phyloP scores from a whole-genome alignment of 257 asterid species.

The Plantago ovata region DNA sequence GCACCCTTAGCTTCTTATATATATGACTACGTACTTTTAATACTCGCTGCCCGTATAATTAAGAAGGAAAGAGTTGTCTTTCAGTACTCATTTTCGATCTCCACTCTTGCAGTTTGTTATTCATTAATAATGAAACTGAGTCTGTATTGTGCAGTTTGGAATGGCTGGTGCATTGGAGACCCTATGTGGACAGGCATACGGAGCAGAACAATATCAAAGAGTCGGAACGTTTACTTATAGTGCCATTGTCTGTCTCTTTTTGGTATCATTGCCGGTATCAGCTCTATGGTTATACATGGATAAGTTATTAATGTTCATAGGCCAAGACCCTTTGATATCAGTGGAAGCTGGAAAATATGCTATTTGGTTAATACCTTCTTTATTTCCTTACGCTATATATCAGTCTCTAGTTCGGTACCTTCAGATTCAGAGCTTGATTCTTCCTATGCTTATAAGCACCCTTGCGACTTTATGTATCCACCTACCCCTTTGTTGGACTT shows the following conservation, averaged over 20 bases:
- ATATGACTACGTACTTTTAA: no score
- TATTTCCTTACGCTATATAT: slow-evolving; percentile 39
- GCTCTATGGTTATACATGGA: slow-evolving; percentile 34
- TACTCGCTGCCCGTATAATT: not conserved
- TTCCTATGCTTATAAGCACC: slow-evolving; percentile 38
- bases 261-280: slow-evolving; percentile 34
- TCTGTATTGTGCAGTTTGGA: slow-evolving; percentile 29
- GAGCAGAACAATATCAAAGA: slow-evolving; percentile 30
- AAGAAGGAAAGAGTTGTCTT: not conserved
- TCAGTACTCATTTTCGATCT: no score
- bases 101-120: no score
- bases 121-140: not conserved
- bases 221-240: slow-evolving; percentile 36
- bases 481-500: slow-evolving; percentile 35
- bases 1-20: no score
- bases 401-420: slow-evolving; percentile 34
- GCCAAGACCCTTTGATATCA: slow-evolving; percentile 43
- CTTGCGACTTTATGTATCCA: slow-evolving; percentile 25
- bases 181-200: slow-evolving; percentile 42
- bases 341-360: slow-evolving; percentile 37
- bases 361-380: slow-evolving; percentile 28
- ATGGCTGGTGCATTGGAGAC: slow-evolving; percentile 50
- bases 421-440: slow-evolving; percentile 38
- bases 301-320: slow-evolving; percentile 27
- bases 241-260: slow-evolving; percentile 32